Percentiles rank a stretch among this genome's conserved stretches.
These are phyloP conservation scores for Pugionium cornutum DNA, from an alignment of 345 rosid genomes.

Conservation along the genomic window DNA sequence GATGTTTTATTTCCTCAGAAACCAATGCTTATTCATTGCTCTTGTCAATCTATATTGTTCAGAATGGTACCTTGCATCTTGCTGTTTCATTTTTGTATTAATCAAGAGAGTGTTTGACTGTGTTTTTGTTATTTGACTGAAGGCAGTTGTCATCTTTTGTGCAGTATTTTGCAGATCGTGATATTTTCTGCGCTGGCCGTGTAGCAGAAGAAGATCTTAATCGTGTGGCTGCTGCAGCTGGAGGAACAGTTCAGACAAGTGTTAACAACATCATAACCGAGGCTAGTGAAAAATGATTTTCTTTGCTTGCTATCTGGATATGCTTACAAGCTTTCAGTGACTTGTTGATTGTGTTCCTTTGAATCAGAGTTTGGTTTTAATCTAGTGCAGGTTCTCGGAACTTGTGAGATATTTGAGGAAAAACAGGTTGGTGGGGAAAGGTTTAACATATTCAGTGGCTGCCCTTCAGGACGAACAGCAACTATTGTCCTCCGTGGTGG, in stretches of 20 bases:
- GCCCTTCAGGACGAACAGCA: conserved; percentile 92
- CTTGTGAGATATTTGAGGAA: conserved; percentile 95
- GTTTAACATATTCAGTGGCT: conserved; percentile 96
- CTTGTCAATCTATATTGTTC: conserved; percentile 14
- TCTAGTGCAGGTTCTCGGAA: conserved; percentile 80
- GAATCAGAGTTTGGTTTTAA: conserved; percentile 13
- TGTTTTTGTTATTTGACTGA: conserved; percentile 17
- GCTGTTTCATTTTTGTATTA: conserved; percentile 19
- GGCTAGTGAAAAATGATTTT: conserved; percentile 42
- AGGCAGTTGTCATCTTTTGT: conserved; percentile 19
- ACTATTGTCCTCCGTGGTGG: conserved; percentile 99
- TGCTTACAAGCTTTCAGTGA: conserved; percentile 14
- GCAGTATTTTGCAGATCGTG: conserved; percentile 99
- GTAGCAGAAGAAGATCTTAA: conserved; percentile 92
- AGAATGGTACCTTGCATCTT: not conserved
- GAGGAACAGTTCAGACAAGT: conserved; percentile 96
- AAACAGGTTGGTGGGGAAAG: conserved; percentile 98
- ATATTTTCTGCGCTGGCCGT: conserved; percentile 99
- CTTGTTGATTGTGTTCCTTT: conserved; percentile 19
- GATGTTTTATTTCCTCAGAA: conserved; percentile 14
- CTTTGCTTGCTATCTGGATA: conserved; percentile 17
- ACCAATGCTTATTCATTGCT: conserved; percentile 7
- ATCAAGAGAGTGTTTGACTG: not conserved
- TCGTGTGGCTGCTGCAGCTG: conserved; percentile 95
- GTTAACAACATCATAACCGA: conserved; percentile 89